Evolutionary conservation across 352 stramenopile species (phyloP), one percentile per base, ranked within the genome.

Genomic region (Globisporangium paroecandrum): DNA sequence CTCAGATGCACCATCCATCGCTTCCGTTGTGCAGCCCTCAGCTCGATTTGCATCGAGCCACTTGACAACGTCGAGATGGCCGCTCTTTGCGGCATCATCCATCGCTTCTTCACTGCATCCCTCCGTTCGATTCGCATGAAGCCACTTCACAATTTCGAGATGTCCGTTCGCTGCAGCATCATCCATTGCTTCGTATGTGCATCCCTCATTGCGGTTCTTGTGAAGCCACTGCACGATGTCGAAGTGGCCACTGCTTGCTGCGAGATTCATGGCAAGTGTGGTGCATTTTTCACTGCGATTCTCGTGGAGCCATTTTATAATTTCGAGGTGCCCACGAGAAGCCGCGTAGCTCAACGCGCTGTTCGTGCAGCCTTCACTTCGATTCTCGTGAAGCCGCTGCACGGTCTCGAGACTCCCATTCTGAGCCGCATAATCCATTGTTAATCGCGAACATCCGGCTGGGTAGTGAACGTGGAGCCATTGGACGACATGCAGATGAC

Each of bases 331-430:
- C 6, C 24, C 24, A 1, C 29, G 34, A 15, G 4, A 22, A n/a
- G n/a, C 57, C 7, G 57, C 57, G 0, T 9, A 10, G 24, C 29
- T 22, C 20, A 62, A 51, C 8, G 57, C 57, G 0, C 32, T 27
- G 1, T 4, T 3, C 8, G 57, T 36, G n/a, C 57, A 62, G 3
- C 57, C 34, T 51, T 36, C 57, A 1, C 1, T 20, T 22, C 57
- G 57, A 20, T 63, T 38, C 18, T 24, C 58, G 22, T 63, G 22
- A 12, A 63, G 22, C 58, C 58, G 54, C 58, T 36, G 4, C 12
- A 54, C 36, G 41, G 49, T 7, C 12, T 63, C n/a, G 13, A 63
- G 22, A 25, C 25, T 5, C 7, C 58, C 55, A 4, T 27, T 3
- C 20, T 29, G 18, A n/a, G 29, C 55, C 55, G 55, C 29, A 0